Conservation (phyloP, 768 basidiomycete genomes). For the Serendipita sp. region DNA sequence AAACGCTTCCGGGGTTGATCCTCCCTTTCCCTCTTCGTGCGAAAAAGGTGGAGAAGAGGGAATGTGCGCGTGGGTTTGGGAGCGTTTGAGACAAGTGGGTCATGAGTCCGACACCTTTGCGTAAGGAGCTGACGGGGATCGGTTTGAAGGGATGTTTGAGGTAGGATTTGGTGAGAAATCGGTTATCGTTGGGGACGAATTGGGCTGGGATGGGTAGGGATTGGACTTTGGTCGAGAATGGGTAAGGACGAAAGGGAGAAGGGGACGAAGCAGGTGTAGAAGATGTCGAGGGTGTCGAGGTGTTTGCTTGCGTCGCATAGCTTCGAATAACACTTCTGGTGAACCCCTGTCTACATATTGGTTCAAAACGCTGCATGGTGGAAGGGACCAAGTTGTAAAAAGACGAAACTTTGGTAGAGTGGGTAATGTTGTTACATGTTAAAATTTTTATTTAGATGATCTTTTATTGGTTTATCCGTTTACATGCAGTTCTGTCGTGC, state of each 20-base stretch:
- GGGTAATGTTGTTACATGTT: too few species aligned
- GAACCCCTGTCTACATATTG: slow-evolving; percentile 10
- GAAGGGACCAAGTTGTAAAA: not conserved
- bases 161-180: not conserved
- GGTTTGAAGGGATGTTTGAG: not conserved
- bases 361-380: slow-evolving; percentile 8
- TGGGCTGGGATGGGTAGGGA: not conserved
- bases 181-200: not conserved
- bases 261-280: not conserved
- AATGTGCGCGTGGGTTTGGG: slow-evolving; percentile 49
- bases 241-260: not conserved
- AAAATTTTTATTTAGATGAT: not conserved
- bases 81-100: slow-evolving; percentile 48
- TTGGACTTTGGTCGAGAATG: not conserved
- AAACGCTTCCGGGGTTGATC: slow-evolving; percentile 68
- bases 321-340: slow-evolving; percentile 6
- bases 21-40: slow-evolving; percentile 48
- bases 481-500: not conserved
- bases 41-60: slow-evolving; percentile 53
- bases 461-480: not conserved
- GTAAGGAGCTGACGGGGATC: not conserved
- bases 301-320: not conserved
- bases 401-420: not conserved
- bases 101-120: slow-evolving; percentile 41
- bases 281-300: not conserved